phyloP scores from a whole-genome alignment of 2,329 filamentous ascomycete species.

The Clonostachys byssicola region DNA sequence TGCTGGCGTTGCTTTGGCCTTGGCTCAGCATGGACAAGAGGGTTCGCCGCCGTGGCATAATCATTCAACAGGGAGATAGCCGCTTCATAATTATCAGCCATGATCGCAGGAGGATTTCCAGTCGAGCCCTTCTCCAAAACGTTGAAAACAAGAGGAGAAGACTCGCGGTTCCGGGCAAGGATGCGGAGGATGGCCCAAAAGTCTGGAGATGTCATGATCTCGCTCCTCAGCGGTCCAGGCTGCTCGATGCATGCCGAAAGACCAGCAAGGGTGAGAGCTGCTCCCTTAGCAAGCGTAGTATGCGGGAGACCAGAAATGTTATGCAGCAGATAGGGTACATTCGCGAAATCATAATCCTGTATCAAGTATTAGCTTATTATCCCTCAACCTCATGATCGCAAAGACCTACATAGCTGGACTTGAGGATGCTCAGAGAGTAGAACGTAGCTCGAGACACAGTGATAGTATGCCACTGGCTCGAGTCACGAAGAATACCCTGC shows the following conservation, averaged over 20 bases:
- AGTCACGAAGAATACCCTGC: conserved; percentile 78
- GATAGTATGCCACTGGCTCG: conserved; percentile 75
- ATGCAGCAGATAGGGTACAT: conserved; percentile 87
- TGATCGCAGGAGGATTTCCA: conserved; percentile 75
- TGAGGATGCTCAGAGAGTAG: conserved; percentile 79
- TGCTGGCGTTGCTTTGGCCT: conserved; percentile 25
- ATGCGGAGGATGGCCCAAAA: conserved; percentile 90
- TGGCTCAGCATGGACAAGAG: conserved; percentile 65
- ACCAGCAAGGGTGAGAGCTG: conserved; percentile 72
- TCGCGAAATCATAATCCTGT: conserved; percentile 84
- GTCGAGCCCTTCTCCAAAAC: conserved; percentile 77
- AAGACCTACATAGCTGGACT: conserved; percentile 75
- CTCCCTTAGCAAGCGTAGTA: conserved; percentile 70
- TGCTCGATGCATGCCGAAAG: conserved; percentile 76
- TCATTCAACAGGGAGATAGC: conserved; percentile 81
- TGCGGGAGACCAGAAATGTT: conserved; percentile 84
- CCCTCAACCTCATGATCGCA: neutral
- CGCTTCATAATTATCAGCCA: conserved; percentile 92
- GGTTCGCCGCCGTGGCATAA: conserved; percentile 78
- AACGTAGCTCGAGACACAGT: conserved; percentile 79
- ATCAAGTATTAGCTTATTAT: neutral
- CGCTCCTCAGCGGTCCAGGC: conserved; percentile 74
- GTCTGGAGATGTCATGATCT: conserved; percentile 93
- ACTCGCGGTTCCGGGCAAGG: conserved; percentile 64
- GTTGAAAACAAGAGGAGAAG: conserved; percentile 75